Percentiles rank a stretch among this genome's conserved stretches.
These are phyloP conservation scores for Talaromyces sp. DNA, from an alignment of 2,329 filamentous ascomycete genomes.

Conservation along the genomic window DNA sequence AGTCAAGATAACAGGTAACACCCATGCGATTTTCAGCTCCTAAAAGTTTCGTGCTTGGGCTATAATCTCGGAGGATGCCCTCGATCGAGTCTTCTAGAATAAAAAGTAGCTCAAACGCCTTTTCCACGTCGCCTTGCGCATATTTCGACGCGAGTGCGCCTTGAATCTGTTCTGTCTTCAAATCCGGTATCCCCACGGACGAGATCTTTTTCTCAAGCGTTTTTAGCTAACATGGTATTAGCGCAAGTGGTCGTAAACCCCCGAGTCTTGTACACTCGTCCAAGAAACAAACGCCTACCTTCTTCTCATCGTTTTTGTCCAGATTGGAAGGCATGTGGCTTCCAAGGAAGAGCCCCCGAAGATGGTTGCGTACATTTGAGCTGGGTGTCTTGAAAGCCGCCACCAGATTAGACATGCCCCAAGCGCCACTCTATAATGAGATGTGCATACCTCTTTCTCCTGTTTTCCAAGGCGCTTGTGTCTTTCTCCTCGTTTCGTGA, in stretches of 20 bases:
- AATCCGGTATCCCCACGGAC: slow-evolving; percentile 48
- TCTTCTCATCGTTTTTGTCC: slow-evolving; percentile 28
- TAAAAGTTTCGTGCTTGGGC: slow-evolving; percentile 65
- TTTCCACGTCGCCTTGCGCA: slow-evolving; percentile 64
- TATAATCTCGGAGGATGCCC: slow-evolving; percentile 70
- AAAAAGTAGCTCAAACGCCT: slow-evolving; percentile 69
- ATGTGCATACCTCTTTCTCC: slow-evolving; percentile 24
- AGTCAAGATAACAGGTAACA: slow-evolving; percentile 93
- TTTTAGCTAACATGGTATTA: slow-evolving; percentile 40
- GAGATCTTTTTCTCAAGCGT: slow-evolving; percentile 49
- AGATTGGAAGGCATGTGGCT: slow-evolving; percentile 15
- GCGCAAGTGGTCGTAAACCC: background rate
- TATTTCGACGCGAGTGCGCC: slow-evolving; percentile 60
- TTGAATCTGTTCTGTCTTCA: slow-evolving; percentile 58
- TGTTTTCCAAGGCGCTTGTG: slow-evolving; percentile 23
- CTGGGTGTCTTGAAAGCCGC: slow-evolving; percentile 1
- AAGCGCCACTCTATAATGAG: slow-evolving; percentile 17
- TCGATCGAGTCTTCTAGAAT: slow-evolving; percentile 77
- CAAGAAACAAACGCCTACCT: slow-evolving; percentile 19
- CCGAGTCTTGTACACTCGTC: background rate
- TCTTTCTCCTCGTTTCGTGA: slow-evolving; percentile 33
- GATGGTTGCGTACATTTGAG: slow-evolving; percentile 5
- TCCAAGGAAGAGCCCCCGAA: slow-evolving; percentile 30
- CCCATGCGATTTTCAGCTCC: slow-evolving; percentile 81
- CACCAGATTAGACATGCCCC: background rate